phyloP scores from a whole-genome alignment of 2,329 filamentous ascomycete species.

The Elsinoe necatrix region DNA sequence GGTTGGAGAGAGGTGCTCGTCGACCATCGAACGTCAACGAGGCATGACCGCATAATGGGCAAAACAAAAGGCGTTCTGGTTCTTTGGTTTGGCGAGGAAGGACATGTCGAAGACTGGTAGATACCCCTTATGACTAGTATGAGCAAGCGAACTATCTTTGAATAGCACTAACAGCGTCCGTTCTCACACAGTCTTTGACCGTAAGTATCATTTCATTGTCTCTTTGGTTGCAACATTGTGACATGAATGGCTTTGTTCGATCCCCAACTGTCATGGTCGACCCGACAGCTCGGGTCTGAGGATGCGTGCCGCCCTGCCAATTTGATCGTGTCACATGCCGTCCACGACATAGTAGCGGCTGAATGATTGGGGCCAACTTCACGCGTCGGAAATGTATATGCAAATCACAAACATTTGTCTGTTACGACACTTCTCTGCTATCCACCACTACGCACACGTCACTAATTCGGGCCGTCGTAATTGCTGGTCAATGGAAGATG shows the following conservation, averaged over 20 bases:
- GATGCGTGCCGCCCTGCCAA: not conserved
- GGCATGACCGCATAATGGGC: not conserved
- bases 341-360: not conserved
- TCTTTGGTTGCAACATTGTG: not conserved
- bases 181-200: not conserved
- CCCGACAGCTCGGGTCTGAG: not conserved
- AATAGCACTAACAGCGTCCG: not conserved
- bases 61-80: not conserved
- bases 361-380: not conserved
- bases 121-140: constrained; percentile 11
- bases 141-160: not conserved
- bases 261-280: no score
- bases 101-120: not conserved
- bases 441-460: not conserved
- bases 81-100: not conserved
- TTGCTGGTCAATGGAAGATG: not conserved
- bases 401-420: not conserved
- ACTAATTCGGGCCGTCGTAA: not conserved
- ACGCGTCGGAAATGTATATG: not conserved
- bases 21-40: not conserved
- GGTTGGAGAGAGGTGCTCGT: not conserved
- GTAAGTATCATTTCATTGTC: not conserved
- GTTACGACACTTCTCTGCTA: not conserved
- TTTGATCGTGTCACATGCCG: not conserved
- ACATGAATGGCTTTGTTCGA: not conserved